Evolutionary conservation across 805 yeast genomes (phyloP), one percentile per base, ranked within the genome.

Genomic region (Candida jianshihensis): DNA sequence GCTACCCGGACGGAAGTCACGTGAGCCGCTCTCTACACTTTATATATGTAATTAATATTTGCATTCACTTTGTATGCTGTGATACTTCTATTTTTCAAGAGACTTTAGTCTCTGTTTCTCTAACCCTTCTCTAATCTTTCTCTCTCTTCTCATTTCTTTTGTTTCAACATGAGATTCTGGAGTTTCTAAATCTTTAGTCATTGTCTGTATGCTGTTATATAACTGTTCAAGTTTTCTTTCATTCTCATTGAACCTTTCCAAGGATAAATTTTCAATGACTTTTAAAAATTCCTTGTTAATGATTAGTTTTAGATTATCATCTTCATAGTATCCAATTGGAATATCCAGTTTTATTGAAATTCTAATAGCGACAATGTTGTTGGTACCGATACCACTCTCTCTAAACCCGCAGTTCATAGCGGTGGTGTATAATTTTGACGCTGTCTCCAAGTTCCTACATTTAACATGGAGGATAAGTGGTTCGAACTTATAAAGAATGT

Each of bases 371-470:
- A 87, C 94, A 11, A 81, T 66, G 46, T 76, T 73, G 48, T 86
- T 84, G 21, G 78, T 68, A 7, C 94, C 94, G 31, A 87, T 84
- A 1, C 96, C 96, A 21, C 85, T 71, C 56, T 87, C 96, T 49
- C 96, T 68, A 51, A 81, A 87, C 3, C 96, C 96, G 59, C 92
- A 81, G 2, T 72, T 70, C 85, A 86, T 80, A 0, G 95, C 95
- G 1, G 73, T 59, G 26, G 78, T 73, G 44, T 78, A 84, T 10
- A 87, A 56, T 27, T 59, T 59, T n/a, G 70, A 65, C 0, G 96
- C 95, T 5, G 68, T 57, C 12, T 57, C 62, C 19, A 67, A 57
- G 45, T 75, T 70, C 31, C 90, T 66, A 50, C 95, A 84, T 50
- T 84, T 81, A 5, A 87, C 87, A 56, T 87, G 96, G 33, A 86